Evolutionary conservation across 2,329 filamentous ascomycete genomes (phyloP), one percentile per base, ranked within the genome.

Genomic region (Botrytis cinerea): DNA sequence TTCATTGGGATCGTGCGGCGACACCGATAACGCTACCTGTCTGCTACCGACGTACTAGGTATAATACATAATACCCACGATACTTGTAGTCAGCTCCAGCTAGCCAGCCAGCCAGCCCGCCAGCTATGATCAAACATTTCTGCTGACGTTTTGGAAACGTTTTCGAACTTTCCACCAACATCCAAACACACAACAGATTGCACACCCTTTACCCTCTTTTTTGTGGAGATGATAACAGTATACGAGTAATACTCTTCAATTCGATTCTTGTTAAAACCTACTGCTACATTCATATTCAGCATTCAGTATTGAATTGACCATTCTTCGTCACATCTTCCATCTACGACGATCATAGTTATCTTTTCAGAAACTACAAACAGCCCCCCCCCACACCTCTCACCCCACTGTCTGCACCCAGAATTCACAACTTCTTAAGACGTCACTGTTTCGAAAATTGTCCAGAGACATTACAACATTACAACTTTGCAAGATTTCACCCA

Each of bases 51-150:
- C 10, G 10, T 48, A 12, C 38, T 38, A 38, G 38, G 38, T 38
- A 10, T 18, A 32, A 20, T 35, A 45, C 61, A 10, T 18, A 32
- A 20, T 35, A 45, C 61, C 61, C 38, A 63, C 61, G 60, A 62
- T 62, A 43, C 35, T 62, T 43, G 61, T 63, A 63, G 60, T 63
- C 61, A 63, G 61, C 60, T 40, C 40, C 35, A 40, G 35, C 25
- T 22, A 57, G 12, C 40, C n/a, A 32, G 51, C 51, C 51, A 61
- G 54, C 48, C 8, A 57, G n/a, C 28, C 18, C n/a, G 48, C 20
- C 32, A 45, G 25, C 25, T 32, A 28, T 63, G 16, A 28, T 63
- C 35, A 43, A 45, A 43, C 61, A 63, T 28, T 45, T 63, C 64
- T 68, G 64, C 64, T 43, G 46, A 54, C 35, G 28, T 66, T 48